Conservation (phyloP, 2,329 filamentous ascomycete species). For the Colletotrichum sublineola region DNA sequence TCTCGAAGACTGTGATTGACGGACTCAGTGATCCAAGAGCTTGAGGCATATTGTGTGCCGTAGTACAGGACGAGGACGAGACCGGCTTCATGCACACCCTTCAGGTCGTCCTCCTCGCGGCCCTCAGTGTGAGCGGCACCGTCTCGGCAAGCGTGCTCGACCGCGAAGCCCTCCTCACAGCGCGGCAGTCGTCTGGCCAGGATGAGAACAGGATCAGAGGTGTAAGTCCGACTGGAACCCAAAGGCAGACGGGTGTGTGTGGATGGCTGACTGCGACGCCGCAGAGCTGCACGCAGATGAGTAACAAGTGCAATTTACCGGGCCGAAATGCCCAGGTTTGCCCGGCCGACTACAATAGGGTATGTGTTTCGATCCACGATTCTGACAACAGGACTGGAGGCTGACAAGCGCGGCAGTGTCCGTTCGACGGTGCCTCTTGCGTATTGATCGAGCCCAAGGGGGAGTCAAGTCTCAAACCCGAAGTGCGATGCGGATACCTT, state of each 20-base stretch:
- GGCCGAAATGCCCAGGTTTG: slow-evolving; percentile 32
- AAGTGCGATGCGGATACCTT: slow-evolving; percentile 36
- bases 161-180: slow-evolving; percentile 1
- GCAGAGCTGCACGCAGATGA: slow-evolving; percentile 37
- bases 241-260: no score
- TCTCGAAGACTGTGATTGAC: not conserved
- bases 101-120: slow-evolving; percentile 8
- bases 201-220: slow-evolving; percentile 33
- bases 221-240: slow-evolving; percentile 10
- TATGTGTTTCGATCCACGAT: not conserved
- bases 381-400: not conserved
- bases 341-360: slow-evolving; percentile 39
- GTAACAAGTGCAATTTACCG: slow-evolving; percentile 35
- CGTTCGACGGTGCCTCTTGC: slow-evolving; percentile 33
- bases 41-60: not conserved
- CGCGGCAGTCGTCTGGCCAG: slow-evolving; percentile 24
- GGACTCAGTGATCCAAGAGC: not conserved
- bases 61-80: not conserved
- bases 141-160: slow-evolving; percentile 20
- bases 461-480: slow-evolving; percentile 33
- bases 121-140: slow-evolving; percentile 2
- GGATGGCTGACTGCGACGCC: not conserved
- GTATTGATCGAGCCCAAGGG: slow-evolving; percentile 37
- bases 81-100: slow-evolving; percentile 5
- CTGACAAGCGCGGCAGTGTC: slow-evolving; percentile 30